Evolutionary conservation across 1,139 yeast genomes (phyloP).

Genomic region (Schwanniomyces etchellsii): DNA sequence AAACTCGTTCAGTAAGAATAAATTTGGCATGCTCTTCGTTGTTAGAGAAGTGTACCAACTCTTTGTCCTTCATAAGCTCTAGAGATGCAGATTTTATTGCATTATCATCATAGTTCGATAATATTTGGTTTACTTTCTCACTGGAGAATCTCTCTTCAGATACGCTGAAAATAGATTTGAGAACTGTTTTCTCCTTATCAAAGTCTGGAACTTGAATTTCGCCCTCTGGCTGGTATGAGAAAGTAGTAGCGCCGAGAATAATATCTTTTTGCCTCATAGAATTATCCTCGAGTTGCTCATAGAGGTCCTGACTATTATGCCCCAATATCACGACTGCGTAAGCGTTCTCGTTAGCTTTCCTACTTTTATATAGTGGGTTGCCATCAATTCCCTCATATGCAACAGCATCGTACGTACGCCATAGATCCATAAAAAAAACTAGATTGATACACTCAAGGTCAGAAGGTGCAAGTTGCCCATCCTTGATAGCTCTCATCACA

Average conservation of each 20-base stretch:
- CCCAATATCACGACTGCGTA: conserved; percentile 19
- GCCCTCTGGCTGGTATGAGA: conserved; percentile 21
- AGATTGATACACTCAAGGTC: conserved; percentile 48
- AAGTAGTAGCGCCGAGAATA: conserved; percentile 29
- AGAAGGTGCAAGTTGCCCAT: conserved; percentile 37
- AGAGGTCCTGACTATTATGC: conserved; percentile 21
- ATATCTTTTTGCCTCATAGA: conserved; percentile 57
- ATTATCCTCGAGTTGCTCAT: conserved; percentile 34
- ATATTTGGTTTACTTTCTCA: conserved; percentile 34
- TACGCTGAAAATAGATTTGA: conserved; percentile 61
- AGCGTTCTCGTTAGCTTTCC: conserved; percentile 21
- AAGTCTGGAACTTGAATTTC: conserved; percentile 14
- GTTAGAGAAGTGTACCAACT: conserved; percentile 46
- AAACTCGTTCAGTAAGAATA: conserved; percentile 52
- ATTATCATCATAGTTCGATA: conserved; percentile 38
- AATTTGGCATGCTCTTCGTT: conserved; percentile 44
- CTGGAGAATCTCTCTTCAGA: conserved; percentile 43
- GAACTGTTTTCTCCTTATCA: conserved; percentile 30
- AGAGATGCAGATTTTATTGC: conserved; percentile 45
- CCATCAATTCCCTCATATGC: conserved; percentile 25
- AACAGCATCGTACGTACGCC: conserved; percentile 48
- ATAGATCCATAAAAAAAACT: conserved; percentile 44
- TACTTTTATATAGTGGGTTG: conserved; percentile 28
- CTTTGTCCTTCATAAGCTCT: conserved; percentile 48
- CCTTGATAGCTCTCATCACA: conserved; percentile 47